Evolutionary conservation across 2,329 filamentous ascomycete species (phyloP).

Genomic region (Arachnomyces sp.): DNA sequence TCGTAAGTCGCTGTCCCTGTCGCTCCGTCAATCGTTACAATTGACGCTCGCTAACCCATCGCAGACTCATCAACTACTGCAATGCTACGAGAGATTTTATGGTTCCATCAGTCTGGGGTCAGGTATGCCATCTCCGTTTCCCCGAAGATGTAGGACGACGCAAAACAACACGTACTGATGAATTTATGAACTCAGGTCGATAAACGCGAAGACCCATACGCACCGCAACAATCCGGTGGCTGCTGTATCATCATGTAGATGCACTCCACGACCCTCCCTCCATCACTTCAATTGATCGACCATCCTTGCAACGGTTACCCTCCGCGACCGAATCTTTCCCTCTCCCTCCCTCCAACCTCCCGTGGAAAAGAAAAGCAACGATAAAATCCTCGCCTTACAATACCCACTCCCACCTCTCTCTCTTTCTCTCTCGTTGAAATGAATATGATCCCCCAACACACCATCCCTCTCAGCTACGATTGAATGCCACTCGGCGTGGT

Average conservation of each 20-base stretch:
- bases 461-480: neutral
- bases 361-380: too few species aligned
- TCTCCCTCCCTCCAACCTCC: neutral
- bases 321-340: constrained; percentile 5
- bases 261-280: constrained; percentile 9
- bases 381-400: neutral
- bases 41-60: too few species aligned
- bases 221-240: constrained; percentile 81
- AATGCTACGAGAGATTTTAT: constrained; percentile 98
- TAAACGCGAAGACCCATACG: constrained; percentile 96
- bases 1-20: constrained; percentile 51
- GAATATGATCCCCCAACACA: constrained; percentile 2
- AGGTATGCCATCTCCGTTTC: constrained; percentile 38
- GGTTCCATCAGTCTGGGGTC: constrained; percentile 95
- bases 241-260: constrained; percentile 92
- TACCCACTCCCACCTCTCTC: constrained; percentile 4
- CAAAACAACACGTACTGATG: constrained; percentile 87
- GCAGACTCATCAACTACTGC: constrained; percentile 95
- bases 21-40: too few species aligned
- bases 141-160: constrained; percentile 67
- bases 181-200: constrained; percentile 53
- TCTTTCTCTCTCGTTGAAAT: constrained; percentile 4
- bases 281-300: constrained; percentile 1
- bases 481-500: constrained; percentile 1
- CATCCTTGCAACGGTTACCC: constrained; percentile 10